Evolutionary conservation across 805 yeast genomes (phyloP).

Genomic region (Yarrowia yakushimensis): DNA sequence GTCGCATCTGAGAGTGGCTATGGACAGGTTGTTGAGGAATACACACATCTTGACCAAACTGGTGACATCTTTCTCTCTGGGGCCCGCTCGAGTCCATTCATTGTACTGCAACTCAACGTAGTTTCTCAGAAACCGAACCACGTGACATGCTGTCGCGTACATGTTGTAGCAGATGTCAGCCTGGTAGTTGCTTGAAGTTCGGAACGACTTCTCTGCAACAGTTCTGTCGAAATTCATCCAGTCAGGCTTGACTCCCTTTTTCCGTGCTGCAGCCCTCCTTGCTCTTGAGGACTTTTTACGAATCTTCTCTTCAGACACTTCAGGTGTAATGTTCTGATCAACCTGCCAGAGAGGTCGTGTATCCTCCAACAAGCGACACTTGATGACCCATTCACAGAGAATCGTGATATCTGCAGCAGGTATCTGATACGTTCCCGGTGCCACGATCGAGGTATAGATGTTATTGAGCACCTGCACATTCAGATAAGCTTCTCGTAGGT

Average conservation of each 20-base stretch:
- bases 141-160: constrained; percentile 8
- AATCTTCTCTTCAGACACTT: background rate
- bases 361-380: constrained; percentile 7
- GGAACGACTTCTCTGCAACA: background rate
- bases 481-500: background rate
- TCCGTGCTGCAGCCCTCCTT: background rate
- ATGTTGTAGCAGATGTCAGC: constrained; percentile 19
- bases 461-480: background rate
- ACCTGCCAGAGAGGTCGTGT: constrained; percentile 7
- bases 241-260: background rate
- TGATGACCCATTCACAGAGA: constrained; percentile 1
- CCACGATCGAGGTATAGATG: background rate
- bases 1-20: constrained; percentile 6
- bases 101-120: constrained; percentile 7
- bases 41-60: background rate
- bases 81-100: background rate
- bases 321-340: background rate
- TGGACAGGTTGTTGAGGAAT: constrained; percentile 8
- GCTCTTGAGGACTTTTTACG: background rate
- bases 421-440: background rate
- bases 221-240: constrained; percentile 12
- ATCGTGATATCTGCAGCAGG: background rate
- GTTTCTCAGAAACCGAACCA: constrained; percentile 6
- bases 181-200: background rate
- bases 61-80: background rate